Evolutionary conservation across 2,329 filamentous ascomycete species (phyloP).

Genomic region (Colletotrichum destructivum): DNA sequence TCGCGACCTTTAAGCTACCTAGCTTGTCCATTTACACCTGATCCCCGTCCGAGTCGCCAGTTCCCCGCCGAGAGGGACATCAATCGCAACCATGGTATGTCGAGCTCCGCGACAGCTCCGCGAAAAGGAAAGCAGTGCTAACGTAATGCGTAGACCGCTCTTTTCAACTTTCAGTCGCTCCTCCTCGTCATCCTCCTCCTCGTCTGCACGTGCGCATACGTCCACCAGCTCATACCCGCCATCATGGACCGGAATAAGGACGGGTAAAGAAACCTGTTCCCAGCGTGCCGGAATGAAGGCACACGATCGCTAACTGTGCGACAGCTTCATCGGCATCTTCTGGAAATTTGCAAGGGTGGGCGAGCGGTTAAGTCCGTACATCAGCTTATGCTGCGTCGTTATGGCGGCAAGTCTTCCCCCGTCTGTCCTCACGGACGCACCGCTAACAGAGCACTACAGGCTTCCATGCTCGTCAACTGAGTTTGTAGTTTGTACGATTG

Average conservation of each 20-base stretch:
- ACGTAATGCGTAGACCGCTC: constrained; percentile 77
- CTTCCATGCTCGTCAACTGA: constrained; percentile 37
- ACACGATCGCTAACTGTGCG: constrained; percentile 5
- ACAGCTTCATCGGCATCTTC: constrained; percentile 85
- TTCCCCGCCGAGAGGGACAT: constrained; percentile 26
- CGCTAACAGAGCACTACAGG: constrained; percentile 20
- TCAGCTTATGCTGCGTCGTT: constrained; percentile 91
- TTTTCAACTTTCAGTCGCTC: constrained; percentile 99
- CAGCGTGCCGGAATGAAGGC: constrained; percentile 26
- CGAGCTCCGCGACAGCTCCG: background rate
- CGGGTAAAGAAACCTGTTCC: constrained; percentile 71
- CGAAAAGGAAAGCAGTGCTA: constrained; percentile 17
- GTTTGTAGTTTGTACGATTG: constrained; percentile 9
- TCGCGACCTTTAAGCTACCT: constrained; percentile 25
- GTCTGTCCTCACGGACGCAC: background rate
- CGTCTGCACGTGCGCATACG: constrained; percentile 96
- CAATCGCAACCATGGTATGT: constrained; percentile 47
- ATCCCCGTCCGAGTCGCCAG: constrained; percentile 24
- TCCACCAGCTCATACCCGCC: constrained; percentile 89
- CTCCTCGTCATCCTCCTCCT: constrained; percentile 94
- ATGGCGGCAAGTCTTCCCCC: constrained; percentile 82
- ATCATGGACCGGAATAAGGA: constrained; percentile 95
- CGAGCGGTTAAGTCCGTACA: constrained; percentile 93
- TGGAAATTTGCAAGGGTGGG: constrained; percentile 97
- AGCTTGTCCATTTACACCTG: constrained; percentile 24